These are phyloP conservation scores for Botryotinia convoluta DNA, from an alignment of 2,329 filamentous ascomycete genomes.

Conservation along the genomic window DNA sequence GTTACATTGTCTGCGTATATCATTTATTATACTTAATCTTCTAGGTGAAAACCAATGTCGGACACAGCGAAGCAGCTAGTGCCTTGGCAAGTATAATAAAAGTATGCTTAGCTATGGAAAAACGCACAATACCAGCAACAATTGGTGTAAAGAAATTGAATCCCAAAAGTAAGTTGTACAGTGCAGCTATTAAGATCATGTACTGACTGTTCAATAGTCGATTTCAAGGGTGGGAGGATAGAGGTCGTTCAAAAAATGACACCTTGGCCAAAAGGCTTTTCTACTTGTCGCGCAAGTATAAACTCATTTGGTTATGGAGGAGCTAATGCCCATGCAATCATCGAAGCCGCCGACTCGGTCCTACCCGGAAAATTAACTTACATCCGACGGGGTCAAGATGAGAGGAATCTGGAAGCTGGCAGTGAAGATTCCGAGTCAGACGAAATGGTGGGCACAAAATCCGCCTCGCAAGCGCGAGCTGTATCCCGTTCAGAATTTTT, in stretches of 20 bases:
- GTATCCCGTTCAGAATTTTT: conserved; percentile 1
- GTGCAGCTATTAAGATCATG: neutral
- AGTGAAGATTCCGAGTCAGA: neutral
- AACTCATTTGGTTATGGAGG: conserved; percentile 41
- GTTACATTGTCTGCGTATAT: neutral
- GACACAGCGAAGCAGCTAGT: conserved; percentile 19
- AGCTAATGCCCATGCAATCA: conserved; percentile 40
- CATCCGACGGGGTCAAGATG: neutral
- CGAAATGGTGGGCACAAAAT: neutral
- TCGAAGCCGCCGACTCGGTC: conserved; percentile 12
- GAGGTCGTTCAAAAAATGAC: conserved; percentile 5
- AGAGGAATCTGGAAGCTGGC: neutral
- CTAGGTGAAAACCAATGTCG: conserved; percentile 23
- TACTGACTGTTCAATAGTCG: neutral
- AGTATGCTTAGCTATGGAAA: conserved; percentile 18
- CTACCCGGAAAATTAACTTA: neutral
- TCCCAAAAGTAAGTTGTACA: neutral
- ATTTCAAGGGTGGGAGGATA: neutral
- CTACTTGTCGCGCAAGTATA: neutral
- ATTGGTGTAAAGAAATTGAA: conserved; percentile 16
- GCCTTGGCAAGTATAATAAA: conserved; percentile 19
- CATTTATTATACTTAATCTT: conserved; percentile 18
- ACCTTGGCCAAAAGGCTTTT: conserved; percentile 11
- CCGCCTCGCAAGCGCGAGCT: neutral
- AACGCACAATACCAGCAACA: conserved; percentile 4